Evolutionary conservation across 2,329 filamentous ascomycete genomes (phyloP).

Genomic region (Aspergillus fischeri): DNA sequence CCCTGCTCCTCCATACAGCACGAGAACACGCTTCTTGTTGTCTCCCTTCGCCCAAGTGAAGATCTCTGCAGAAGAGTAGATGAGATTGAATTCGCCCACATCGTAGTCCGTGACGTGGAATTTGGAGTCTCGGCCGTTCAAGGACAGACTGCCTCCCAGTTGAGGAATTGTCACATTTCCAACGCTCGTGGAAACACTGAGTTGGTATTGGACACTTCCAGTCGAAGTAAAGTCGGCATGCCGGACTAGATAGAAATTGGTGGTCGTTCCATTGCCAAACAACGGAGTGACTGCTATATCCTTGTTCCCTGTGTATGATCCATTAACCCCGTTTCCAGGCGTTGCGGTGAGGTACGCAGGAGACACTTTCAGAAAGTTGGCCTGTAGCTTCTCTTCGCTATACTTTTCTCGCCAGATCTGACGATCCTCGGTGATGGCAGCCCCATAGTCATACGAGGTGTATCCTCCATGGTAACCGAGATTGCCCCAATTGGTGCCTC

Average conservation of each 20-base stretch:
- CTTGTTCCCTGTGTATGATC: slow-evolving; percentile 49
- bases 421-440: slow-evolving; percentile 65
- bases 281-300: slow-evolving; percentile 60
- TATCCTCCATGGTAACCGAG: slow-evolving; percentile 65
- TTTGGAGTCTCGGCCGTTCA: slow-evolving; percentile 43
- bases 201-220: slow-evolving; percentile 56
- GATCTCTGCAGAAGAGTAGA: slow-evolving; percentile 44
- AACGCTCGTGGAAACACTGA: slow-evolving; percentile 50
- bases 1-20: slow-evolving; percentile 37
- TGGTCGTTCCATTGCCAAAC: slow-evolving; percentile 49
- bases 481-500: slow-evolving; percentile 83
- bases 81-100: slow-evolving; percentile 35
- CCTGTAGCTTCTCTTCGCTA: slow-evolving; percentile 71
- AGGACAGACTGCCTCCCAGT: slow-evolving; percentile 33
- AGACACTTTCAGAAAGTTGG: slow-evolving; percentile 69
- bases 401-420: slow-evolving; percentile 70
- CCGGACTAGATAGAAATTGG: slow-evolving; percentile 57
- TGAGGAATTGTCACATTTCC: slow-evolving; percentile 40
- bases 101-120: slow-evolving; percentile 42
- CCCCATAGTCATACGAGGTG: slow-evolving; percentile 59
- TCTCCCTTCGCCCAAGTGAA: slow-evolving; percentile 56
- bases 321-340: slow-evolving; percentile 43
- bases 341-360: slow-evolving; percentile 64
- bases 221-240: slow-evolving; percentile 61
- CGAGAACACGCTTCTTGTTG: slow-evolving; percentile 45